Conservation (phyloP, 805 yeast genomes). For the Candida caryicola region DNA sequence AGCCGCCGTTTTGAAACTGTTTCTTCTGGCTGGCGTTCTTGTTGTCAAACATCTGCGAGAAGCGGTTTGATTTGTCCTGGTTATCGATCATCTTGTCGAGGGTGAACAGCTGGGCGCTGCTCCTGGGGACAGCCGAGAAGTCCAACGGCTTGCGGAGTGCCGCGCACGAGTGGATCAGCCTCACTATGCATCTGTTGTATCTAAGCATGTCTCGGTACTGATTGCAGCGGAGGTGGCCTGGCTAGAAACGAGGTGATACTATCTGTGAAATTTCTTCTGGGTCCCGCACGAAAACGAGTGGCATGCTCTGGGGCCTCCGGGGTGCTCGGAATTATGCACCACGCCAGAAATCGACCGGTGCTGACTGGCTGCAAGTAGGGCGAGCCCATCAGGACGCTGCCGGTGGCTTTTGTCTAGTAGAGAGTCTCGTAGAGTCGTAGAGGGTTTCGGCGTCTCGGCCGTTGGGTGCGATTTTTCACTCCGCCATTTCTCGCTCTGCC, state of each 20-base stretch:
- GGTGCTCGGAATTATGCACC: no score
- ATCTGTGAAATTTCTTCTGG: neutral
- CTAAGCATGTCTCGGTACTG: no score
- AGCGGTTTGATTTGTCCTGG: slow-evolving; percentile 2
- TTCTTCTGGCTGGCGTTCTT: neutral
- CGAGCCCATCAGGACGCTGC: no score
- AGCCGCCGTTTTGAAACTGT: neutral
- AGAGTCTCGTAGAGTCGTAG: no score
- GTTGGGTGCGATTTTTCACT: no score
- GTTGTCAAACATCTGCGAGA: slow-evolving; percentile 6
- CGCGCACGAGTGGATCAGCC: neutral
- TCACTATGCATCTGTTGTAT: neutral
- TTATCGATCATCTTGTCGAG: slow-evolving; percentile 1
- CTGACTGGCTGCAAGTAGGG: no score
- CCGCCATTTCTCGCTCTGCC: no score
- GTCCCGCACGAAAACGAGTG: neutral
- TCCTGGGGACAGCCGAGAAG: neutral
- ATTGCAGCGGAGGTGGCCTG: no score
- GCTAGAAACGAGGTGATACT: neutral
- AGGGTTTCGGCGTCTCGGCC: no score
- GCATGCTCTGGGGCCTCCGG: no score
- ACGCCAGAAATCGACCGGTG: no score
- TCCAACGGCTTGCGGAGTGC: slow-evolving; percentile 3
- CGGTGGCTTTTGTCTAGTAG: no score
- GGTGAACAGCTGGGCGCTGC: slow-evolving; percentile 1